Evolutionary conservation across 2,329 filamentous ascomycete species (phyloP).

Genomic region (Alternaria incomplexa): DNA sequence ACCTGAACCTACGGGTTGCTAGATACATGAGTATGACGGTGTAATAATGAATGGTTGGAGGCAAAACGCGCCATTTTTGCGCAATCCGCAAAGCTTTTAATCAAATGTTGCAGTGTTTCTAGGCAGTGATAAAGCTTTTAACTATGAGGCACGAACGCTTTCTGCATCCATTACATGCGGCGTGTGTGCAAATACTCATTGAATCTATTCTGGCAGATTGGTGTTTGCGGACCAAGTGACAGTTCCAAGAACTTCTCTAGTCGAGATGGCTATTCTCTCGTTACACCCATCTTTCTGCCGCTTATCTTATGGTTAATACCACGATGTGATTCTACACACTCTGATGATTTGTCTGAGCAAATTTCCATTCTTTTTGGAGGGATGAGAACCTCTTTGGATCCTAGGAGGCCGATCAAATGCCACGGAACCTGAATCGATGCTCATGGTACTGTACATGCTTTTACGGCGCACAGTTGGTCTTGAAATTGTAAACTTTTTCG

Average conservation of each 20-base stretch:
- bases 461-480: not conserved
- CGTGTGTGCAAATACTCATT: not conserved
- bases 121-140: not conserved
- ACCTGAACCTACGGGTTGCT: no score
- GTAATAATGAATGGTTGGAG: not conserved
- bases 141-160: not conserved
- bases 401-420: not conserved
- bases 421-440: not conserved
- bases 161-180: not conserved
- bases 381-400: not conserved
- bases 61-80: not conserved
- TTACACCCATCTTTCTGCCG: not conserved
- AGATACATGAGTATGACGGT: not conserved
- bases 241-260: not conserved
- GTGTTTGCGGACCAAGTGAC: not conserved
- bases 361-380: not conserved
- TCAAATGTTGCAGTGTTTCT: not conserved
- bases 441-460: not conserved
- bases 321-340: not conserved
- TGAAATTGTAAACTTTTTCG: not conserved
- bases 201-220: not conserved
- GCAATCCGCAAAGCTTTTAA: not conserved
- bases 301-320: not conserved
- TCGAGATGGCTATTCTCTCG: not conserved
- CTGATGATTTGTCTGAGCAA: not conserved